Conservation (phyloP, 345 rosid species). For the Salix suchowensis region DNA sequence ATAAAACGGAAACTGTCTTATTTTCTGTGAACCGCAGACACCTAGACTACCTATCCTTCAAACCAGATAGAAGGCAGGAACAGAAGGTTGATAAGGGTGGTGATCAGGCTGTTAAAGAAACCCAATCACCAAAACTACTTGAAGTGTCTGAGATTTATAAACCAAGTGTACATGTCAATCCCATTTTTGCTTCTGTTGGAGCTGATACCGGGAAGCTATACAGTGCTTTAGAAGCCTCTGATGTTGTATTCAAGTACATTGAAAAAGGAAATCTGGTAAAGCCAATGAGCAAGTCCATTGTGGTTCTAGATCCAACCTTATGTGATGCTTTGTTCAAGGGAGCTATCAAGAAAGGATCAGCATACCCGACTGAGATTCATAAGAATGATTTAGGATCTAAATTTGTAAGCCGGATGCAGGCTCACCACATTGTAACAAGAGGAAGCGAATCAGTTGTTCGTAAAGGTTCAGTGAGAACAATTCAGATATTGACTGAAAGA, state of each 20-base stretch:
- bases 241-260: conserved; percentile 63
- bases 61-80: conserved; percentile 68
- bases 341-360: conserved; percentile 84
- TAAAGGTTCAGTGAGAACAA: conserved; percentile 68
- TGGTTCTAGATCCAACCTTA: conserved; percentile 69
- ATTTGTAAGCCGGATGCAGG: conserved; percentile 78
- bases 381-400: conserved; percentile 72
- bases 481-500: conserved; percentile 87
- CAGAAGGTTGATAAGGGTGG: conserved; percentile 43
- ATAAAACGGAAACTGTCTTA: conserved; percentile 72
- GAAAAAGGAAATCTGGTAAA: conserved; percentile 84
- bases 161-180: conserved; percentile 76
- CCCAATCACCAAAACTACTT: conserved; percentile 47
- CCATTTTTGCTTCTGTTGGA: conserved; percentile 73
- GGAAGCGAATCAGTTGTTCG: conserved; percentile 73
- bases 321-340: conserved; percentile 93
- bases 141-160: conserved; percentile 80
- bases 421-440: conserved; percentile 63
- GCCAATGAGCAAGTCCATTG: conserved; percentile 54
- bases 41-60: conserved; percentile 64
- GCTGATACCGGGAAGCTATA: conserved; percentile 67
- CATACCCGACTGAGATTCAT: conserved; percentile 82
- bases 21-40: conserved; percentile 60
- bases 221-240: conserved; percentile 79
- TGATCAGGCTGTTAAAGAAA: conserved; percentile 35